Evolutionary conservation across 148 eudicot genomes (phyloP).

Genomic region (Fagopyrum homotropicum): DNA sequence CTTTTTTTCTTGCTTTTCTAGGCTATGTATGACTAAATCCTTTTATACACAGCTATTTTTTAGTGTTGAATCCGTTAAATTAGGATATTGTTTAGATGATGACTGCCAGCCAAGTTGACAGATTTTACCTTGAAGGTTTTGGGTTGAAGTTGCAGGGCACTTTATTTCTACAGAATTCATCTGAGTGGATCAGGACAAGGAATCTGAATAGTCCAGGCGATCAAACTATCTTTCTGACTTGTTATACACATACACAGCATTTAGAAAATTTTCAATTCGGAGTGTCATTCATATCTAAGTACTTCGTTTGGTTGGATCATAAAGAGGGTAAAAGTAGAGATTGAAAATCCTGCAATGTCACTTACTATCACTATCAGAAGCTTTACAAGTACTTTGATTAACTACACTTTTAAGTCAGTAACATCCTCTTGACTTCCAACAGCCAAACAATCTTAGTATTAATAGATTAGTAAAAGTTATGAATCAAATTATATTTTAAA

Average conservation of each 20-base stretch:
- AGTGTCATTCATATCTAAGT: neutral
- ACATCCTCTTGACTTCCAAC: no score
- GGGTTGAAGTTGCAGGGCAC: neutral
- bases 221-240: neutral
- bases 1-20: neutral
- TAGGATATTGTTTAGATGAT: neutral
- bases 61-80: neutral
- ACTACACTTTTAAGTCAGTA: no score
- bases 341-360: no score
- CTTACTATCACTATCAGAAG: no score
- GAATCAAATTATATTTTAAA: no score
- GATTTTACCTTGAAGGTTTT: neutral
- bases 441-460: no score
- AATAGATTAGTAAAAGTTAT: no score
- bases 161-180: neutral
- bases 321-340: no score
- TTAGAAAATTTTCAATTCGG: neutral
- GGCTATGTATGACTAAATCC: neutral
- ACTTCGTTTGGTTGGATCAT: no score
- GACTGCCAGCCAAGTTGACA: neutral
- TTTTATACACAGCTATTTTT: no score
- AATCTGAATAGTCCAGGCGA: neutral
- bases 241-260: neutral
- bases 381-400: no score
- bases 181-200: neutral